These are phyloP conservation scores for Suillus variegatus DNA, from an alignment of 768 basidiomycete species.

Conservation along the genomic window DNA sequence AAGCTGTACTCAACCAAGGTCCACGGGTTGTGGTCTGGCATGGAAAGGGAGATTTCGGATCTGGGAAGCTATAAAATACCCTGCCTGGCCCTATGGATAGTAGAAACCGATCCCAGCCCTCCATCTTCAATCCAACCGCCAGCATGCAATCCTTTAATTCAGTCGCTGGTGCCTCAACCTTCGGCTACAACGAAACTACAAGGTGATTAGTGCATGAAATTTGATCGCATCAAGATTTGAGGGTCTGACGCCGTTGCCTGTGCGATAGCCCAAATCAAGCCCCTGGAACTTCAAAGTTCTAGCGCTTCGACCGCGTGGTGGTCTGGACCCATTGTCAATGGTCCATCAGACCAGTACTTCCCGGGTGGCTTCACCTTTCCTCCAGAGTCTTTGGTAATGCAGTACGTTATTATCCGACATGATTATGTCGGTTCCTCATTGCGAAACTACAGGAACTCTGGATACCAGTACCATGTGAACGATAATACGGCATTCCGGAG, in stretches of 20 bases:
- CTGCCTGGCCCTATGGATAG: too few species aligned
- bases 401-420: background rate
- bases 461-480: background rate
- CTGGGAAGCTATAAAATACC: background rate
- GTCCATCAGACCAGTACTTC: background rate
- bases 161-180: background rate
- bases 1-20: background rate
- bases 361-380: too few species aligned
- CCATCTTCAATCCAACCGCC: too few species aligned
- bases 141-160: background rate
- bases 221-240: background rate
- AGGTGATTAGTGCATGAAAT: background rate
- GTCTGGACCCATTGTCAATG: background rate
- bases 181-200: background rate
- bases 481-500: background rate
- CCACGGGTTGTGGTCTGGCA: background rate
- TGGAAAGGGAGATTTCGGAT: background rate
- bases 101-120: background rate
- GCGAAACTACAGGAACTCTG: too few species aligned
- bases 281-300: background rate
- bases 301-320: too few species aligned
- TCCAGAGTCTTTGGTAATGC: background rate
- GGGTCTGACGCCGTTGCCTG: background rate
- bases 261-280: background rate
- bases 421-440: background rate